Evolutionary conservation across 2,329 filamentous ascomycete genomes (phyloP).

Genomic region (Cladosporium cucumerinum): DNA sequence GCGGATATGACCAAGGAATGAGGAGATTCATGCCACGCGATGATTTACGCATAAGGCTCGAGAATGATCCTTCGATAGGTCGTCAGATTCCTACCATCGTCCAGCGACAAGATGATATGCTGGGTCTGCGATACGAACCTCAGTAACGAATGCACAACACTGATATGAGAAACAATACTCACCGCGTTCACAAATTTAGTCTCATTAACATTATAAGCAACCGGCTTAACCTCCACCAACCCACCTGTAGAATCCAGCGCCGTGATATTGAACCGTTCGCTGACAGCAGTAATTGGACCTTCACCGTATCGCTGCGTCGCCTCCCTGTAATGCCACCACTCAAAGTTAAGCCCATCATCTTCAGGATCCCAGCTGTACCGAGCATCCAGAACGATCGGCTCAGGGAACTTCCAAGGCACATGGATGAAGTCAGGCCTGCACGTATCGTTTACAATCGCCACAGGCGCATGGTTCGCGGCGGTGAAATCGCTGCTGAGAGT

Average conservation of each 20-base stretch:
- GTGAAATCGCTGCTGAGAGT: constrained; percentile 23
- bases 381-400: not conserved
- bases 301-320: constrained; percentile 1
- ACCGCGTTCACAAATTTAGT: not conserved
- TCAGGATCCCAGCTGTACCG: not conserved
- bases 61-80: not conserved
- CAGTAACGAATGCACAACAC: not conserved
- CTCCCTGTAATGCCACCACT: constrained; percentile 5
- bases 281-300: not conserved
- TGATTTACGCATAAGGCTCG: not conserved
- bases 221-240: not conserved
- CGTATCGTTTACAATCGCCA: not conserved
- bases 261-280: not conserved
- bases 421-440: not conserved
- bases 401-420: not conserved
- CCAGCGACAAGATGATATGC: not conserved
- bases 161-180: not conserved
- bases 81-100: not conserved
- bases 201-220: not conserved
- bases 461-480: not conserved
- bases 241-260: not conserved
- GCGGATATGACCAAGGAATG: not conserved
- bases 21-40: too few species aligned
- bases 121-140: not conserved
- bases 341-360: not conserved